Evolutionary conservation across 2,329 filamentous ascomycete species (phyloP), one percentile per base, ranked within the genome.

Genomic region (Microcyclospora tardicrescens): DNA sequence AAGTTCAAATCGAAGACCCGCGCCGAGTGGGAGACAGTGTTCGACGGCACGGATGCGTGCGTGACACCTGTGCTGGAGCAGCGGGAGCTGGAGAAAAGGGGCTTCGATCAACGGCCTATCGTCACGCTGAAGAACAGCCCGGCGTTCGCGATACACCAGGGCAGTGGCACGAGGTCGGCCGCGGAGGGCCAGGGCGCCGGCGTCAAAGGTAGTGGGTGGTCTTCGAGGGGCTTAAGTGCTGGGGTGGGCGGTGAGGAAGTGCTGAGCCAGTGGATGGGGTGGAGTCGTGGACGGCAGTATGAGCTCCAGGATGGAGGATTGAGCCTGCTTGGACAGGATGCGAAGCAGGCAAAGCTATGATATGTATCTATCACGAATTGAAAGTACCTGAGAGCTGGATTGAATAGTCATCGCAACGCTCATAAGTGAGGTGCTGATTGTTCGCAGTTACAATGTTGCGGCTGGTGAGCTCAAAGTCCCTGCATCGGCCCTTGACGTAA

Each of bases 11-110:
- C 65, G 33, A 84, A 77, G 63, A 81, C 80, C 4, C 71, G 87
- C 28, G 56, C 61, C 0, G 80, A 93, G 57, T 96, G 89, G 89
- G 89, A 94, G 61, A 57, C 43, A 3, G 66, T 93, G 5, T 96
- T 95, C 57, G 84, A 93, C 57, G 84, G 82, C 10, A 91, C 83
- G 0, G 89, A 96, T 62, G 89, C 89, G 1, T 96, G 89, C 59
- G 85, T 81, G 46, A 85, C 84, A n/a, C 89, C 89, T 0, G 83
- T 96, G 1, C 65, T 94, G 32, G 78, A 77, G 28, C 83, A 85
- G 47, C 54, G 50, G 0, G 86, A 94, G 61, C 65, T 94, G 33
- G 74, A 84, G 52, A 47, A 57, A n/a, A 62, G 58, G 14, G 70
- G 69, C 0, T 77, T 79, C 34, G 81, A 86, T 47, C 81, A 84